Conservation (phyloP, 139 green algal genomes). For the Diplosphaera chodatii region DNA sequence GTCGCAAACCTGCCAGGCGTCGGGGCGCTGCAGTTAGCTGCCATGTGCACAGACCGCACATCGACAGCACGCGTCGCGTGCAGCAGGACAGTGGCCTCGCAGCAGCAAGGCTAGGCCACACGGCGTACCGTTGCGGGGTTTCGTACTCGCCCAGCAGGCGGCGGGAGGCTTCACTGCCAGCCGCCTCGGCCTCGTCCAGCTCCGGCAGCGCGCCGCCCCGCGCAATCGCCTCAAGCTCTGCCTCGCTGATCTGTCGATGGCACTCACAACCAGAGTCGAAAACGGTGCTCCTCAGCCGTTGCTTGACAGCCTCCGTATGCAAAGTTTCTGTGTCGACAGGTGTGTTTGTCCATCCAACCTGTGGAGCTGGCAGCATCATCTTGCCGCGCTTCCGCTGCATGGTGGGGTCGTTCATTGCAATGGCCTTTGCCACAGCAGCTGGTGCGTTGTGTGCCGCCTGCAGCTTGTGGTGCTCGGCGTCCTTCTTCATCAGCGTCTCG, state of each 20-base stretch:
- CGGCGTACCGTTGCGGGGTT: slow-evolving; percentile 30
- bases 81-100: neutral
- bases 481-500: slow-evolving; percentile 74
- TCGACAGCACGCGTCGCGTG: too few relatives aligned
- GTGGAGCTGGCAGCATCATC: slow-evolving; percentile 86
- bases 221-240: slow-evolving; percentile 87
- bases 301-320: too few relatives aligned
- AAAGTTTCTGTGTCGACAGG: too few relatives aligned
- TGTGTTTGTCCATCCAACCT: too few relatives aligned
- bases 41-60: too few relatives aligned
- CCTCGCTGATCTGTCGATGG: slow-evolving; percentile 58
- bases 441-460: slow-evolving; percentile 46
- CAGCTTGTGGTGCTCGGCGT: slow-evolving; percentile 72
- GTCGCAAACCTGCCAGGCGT: slow-evolving; percentile 60
- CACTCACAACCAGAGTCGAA: neutral
- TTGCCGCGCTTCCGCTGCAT: slow-evolving; percentile 54
- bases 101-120: too few relatives aligned
- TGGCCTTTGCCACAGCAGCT: slow-evolving; percentile 46
- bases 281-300: too few relatives aligned
- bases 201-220: slow-evolving; percentile 52
- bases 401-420: slow-evolving; percentile 62
- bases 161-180: slow-evolving; percentile 63
- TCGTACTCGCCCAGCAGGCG: slow-evolving; percentile 75
- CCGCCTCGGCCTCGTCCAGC: slow-evolving; percentile 26
- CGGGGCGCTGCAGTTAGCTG: too few relatives aligned